Percentiles rank a stretch among this genome's conserved stretches.
Conservation (phyloP, 2,329 filamentous ascomycete species). For the Botrytis aclada region DNA sequence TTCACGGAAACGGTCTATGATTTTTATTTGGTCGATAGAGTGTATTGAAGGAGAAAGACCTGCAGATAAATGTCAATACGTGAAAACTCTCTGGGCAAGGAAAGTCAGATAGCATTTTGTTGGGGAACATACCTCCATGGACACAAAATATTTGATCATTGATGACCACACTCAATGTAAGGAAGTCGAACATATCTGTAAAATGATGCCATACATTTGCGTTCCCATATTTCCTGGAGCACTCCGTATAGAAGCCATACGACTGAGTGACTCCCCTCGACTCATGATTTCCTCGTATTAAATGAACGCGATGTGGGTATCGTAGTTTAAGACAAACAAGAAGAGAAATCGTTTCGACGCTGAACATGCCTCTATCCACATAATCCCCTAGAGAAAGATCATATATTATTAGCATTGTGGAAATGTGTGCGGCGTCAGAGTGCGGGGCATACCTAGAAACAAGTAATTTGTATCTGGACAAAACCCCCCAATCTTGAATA, state of each 20-base stretch:
- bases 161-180: constrained; percentile 95
- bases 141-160: constrained; percentile 99
- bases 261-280: constrained; percentile 97
- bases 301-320: constrained; percentile 91
- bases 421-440: constrained; percentile 1
- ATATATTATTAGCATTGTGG: constrained; percentile 11
- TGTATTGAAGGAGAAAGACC: constrained; percentile 87
- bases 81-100: constrained; percentile 6
- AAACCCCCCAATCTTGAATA: constrained; percentile 96
- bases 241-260: constrained; percentile 99
- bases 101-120: constrained; percentile 22
- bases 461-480: constrained; percentile 98
- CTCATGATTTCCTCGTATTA: constrained; percentile 98
- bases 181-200: constrained; percentile 99
- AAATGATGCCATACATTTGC: constrained; percentile 99
- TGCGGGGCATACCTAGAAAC: constrained; percentile 68
- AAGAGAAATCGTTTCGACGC: constrained; percentile 96
- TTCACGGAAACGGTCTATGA: constrained; percentile 97
- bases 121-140: constrained; percentile 66
- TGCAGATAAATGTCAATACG: constrained; percentile 36
- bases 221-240: constrained; percentile 95
- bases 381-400: constrained; percentile 66
- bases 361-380: constrained; percentile 97
- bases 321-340: constrained; percentile 95
- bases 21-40: constrained; percentile 98